These are phyloP conservation scores for Yamadazyma kitorensis DNA, from an alignment of 805 yeast genomes.

Conservation along the genomic window DNA sequence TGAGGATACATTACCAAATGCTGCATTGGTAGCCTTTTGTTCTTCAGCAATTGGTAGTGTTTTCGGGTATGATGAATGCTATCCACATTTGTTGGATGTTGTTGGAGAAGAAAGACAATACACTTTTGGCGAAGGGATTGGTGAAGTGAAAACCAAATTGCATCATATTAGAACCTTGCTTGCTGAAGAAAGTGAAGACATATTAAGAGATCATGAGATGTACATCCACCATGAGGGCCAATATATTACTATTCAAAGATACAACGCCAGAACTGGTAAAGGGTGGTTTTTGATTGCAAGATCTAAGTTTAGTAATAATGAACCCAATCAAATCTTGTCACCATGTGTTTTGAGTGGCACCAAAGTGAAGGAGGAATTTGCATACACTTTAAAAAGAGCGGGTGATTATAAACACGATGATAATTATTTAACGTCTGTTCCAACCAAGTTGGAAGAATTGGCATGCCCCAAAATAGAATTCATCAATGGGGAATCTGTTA, in stretches of 20 bases:
- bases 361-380: conserved; percentile 52
- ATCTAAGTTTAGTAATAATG: conserved; percentile 59
- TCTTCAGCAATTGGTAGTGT: conserved; percentile 93
- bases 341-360: conserved; percentile 64
- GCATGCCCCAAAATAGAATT: conserved; percentile 46
- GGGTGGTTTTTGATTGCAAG: conserved; percentile 91
- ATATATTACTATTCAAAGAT: conserved; percentile 84
- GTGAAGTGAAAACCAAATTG: conserved; percentile 61
- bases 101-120: conserved; percentile 74
- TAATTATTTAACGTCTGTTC: conserved; percentile 55
- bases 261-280: conserved; percentile 76
- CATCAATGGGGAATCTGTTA: conserved; percentile 48
- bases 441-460: conserved; percentile 57
- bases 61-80: conserved; percentile 90
- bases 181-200: conserved; percentile 57
- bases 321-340: conserved; percentile 49
- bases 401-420: conserved; percentile 48
- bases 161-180: conserved; percentile 57
- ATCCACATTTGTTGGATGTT: conserved; percentile 75
- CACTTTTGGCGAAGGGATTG: conserved; percentile 64
- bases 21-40: conserved; percentile 90
- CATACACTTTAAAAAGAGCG: conserved; percentile 50
- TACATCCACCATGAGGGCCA: conserved; percentile 94
- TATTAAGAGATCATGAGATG: conserved; percentile 67
- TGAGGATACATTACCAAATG: conserved; percentile 92